Evolutionary conservation across 805 yeast species (phyloP).

Genomic region (Starmerella gropengiesseri): DNA sequence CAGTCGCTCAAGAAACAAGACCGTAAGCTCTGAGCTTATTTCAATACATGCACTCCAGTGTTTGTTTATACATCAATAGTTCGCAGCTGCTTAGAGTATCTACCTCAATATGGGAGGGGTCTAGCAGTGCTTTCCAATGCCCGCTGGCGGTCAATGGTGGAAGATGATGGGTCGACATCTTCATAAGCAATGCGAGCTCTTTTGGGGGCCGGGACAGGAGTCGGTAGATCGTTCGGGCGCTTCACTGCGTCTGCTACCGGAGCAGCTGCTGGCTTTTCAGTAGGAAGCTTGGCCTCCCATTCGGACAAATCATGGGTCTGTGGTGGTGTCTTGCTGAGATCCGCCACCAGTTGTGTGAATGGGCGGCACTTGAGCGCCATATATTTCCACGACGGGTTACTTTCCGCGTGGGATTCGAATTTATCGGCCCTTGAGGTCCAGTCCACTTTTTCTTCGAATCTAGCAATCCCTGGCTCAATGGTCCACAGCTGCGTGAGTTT

Average conservation of each 20-base stretch:
- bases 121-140: conserved; percentile 3
- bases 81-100: neutral
- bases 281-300: conserved; percentile 4
- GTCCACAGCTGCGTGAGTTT: conserved; percentile 3
- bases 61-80: neutral
- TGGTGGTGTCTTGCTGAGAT: neutral
- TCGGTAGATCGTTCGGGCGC: neutral
- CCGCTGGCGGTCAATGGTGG: conserved; percentile 8
- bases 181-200: conserved; percentile 13
- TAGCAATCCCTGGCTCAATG: neutral
- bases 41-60: neutral
- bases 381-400: neutral
- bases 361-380: conserved; percentile 1
- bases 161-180: conserved; percentile 2
- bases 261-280: neutral
- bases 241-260: neutral
- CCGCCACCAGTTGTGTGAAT: neutral
- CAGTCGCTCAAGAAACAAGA: conserved; percentile 33
- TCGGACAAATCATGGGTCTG: neutral
- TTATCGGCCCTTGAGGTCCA: conserved; percentile 1
- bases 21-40: conserved; percentile 21
- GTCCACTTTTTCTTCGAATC: neutral
- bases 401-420: neutral
- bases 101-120: conserved; percentile 16
- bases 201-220: conserved; percentile 9